Percentiles rank a stretch among this genome's conserved stretches.
phyloP scores from a whole-genome alignment of 163 green algal species.

The Chlorella variabilis region DNA sequence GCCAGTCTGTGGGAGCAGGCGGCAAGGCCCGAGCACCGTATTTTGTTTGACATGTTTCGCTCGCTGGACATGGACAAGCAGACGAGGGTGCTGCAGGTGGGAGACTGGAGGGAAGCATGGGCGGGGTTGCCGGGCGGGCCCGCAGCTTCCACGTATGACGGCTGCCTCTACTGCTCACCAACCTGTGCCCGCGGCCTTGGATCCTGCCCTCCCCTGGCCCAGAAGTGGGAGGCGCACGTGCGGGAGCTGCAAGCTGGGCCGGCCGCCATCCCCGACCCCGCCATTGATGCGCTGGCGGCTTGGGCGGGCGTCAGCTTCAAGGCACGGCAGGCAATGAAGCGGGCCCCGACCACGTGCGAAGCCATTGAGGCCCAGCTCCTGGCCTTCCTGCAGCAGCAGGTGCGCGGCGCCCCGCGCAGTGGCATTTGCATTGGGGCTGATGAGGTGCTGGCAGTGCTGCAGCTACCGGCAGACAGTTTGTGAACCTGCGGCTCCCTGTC shows the following conservation, averaged over 20 bases:
- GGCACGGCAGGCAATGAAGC: constrained; percentile 47
- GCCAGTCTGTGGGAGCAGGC: constrained; percentile 36
- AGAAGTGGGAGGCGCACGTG: constrained; percentile 57
- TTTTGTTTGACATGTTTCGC: constrained; percentile 62
- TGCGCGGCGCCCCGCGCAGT: not conserved
- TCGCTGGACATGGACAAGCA: constrained; percentile 61
- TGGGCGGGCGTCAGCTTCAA: constrained; percentile 46
- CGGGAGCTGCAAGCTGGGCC: constrained; percentile 37
- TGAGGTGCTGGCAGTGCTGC: not conserved
- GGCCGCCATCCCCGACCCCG: constrained; percentile 24
- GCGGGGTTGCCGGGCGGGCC: too few species aligned
- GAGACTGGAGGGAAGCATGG: too few species aligned
- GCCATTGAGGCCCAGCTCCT: constrained; percentile 49
- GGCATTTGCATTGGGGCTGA: too few species aligned
- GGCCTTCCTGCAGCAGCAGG: constrained; percentile 10
- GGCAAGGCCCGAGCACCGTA: constrained; percentile 33
- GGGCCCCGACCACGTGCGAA: constrained; percentile 29
- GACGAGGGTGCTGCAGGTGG: constrained; percentile 49
- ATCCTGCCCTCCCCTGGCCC: too few species aligned
- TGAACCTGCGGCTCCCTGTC: too few species aligned
- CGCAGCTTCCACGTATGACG: too few species aligned
- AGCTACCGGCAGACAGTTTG: not conserved
- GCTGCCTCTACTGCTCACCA: too few species aligned
- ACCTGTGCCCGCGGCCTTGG: too few species aligned
- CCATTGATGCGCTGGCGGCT: constrained; percentile 31